phyloP scores from a whole-genome alignment of 805 yeast genomes.

The Barnettozyma siamensis region DNA sequence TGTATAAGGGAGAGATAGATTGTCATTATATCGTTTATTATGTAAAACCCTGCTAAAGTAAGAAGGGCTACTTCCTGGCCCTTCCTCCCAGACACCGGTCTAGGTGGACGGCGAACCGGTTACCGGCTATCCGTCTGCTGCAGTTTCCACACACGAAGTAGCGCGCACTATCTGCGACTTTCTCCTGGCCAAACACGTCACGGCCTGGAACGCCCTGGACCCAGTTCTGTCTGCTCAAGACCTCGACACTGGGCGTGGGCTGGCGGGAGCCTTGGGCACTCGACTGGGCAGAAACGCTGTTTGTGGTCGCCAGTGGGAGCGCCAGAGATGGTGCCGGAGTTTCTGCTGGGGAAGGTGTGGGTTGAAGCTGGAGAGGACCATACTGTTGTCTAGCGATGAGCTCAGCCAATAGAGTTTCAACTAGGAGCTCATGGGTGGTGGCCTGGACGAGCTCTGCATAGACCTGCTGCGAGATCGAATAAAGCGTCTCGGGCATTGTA shows the following conservation, averaged over 20 bases:
- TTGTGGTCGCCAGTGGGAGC: not conserved
- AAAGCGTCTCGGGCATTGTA: conserved; percentile 6
- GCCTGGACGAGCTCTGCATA: conserved; percentile 7
- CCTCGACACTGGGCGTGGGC: conserved; percentile 17
- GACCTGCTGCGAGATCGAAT: conserved; percentile 4
- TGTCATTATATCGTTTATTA: not conserved
- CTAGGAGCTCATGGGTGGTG: conserved; percentile 6
- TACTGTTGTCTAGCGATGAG: conserved; percentile 5
- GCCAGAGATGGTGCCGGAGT: not conserved
- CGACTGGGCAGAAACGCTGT: not conserved
- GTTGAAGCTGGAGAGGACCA: conserved; percentile 2
- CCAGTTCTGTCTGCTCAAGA: conserved; percentile 16
- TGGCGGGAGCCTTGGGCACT: conserved; percentile 7
- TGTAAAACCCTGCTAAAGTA: not conserved
- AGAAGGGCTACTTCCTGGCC: conserved; percentile 31
- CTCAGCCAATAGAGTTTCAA: conserved; percentile 4
- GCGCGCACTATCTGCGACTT: conserved; percentile 41
- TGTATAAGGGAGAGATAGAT: too few species aligned
- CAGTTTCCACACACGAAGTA: conserved; percentile 82
- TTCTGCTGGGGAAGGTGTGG: conserved; percentile 7
- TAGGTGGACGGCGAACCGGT: conserved; percentile 87
- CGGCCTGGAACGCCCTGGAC: conserved; percentile 15
- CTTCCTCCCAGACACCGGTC: conserved; percentile 85
- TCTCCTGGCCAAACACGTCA: conserved; percentile 49
- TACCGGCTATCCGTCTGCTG: conserved; percentile 81